Percentiles rank a stretch among this genome's conserved stretches.
phyloP scores from a whole-genome alignment of 192 early-diverging fungal species.

The Obelidium mucronatum region DNA sequence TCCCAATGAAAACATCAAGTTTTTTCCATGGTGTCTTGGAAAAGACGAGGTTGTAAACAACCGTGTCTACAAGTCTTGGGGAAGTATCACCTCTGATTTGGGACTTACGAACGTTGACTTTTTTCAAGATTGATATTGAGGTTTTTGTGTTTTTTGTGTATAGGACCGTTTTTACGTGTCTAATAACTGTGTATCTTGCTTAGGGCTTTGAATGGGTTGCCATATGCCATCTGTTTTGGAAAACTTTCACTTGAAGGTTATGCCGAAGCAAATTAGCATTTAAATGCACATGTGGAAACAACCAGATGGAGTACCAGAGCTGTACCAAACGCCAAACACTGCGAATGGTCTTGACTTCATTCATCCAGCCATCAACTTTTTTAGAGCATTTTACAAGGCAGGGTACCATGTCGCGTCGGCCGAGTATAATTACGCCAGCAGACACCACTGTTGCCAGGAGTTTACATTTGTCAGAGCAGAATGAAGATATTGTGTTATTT shows the following conservation, averaged over 20 bases:
- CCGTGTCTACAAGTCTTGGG: slow-evolving; percentile 7
- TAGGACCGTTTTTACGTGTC: neutral
- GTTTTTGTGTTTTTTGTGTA: too few relatives aligned
- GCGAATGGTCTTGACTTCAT: neutral
- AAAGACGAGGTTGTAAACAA: slow-evolving; percentile 5
- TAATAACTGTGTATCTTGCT: neutral
- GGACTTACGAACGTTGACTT: neutral
- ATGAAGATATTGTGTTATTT: too few relatives aligned
- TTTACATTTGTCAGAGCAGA: neutral
- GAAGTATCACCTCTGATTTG: neutral
- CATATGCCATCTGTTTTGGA: neutral
- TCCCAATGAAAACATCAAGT: neutral
- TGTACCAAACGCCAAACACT: neutral
- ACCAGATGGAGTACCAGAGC: neutral
- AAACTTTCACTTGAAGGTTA: neutral
- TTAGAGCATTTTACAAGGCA: neutral
- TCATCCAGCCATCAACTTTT: neutral
- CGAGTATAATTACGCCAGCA: neutral
- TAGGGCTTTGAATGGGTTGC: slow-evolving; percentile 4
- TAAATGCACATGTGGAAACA: neutral
- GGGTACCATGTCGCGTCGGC: neutral
- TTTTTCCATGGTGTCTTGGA: slow-evolving; percentile 7
- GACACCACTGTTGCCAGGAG: neutral
- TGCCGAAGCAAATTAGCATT: neutral
- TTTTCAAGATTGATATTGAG: neutral